Evolutionary conservation across 352 stramenopile species (phyloP).

Genomic region (Globisporangium mamillatum): DNA sequence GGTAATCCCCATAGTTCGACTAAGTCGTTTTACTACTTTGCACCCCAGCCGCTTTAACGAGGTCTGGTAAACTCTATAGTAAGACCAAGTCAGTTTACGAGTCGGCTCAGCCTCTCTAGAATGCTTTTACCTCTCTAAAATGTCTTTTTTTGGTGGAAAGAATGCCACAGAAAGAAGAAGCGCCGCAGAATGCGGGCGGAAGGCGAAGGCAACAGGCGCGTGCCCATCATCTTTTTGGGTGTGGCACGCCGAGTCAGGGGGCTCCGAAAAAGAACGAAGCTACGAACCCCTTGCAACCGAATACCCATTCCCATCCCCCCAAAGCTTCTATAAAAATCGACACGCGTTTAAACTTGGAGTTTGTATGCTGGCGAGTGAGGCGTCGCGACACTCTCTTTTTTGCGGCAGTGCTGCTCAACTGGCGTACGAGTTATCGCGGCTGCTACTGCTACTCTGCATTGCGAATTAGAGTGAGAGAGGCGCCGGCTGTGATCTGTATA

Average conservation of each 20-base stretch:
- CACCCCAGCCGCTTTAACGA: not conserved
- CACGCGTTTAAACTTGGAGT: conserved; percentile 8
- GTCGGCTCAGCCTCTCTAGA: not conserved
- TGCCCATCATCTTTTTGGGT: not conserved
- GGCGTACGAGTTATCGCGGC: not conserved
- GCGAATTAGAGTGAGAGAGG: too few relatives aligned
- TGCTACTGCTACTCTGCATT: too few relatives aligned
- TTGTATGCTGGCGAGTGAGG: conserved; percentile 1
- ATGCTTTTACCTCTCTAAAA: too few relatives aligned
- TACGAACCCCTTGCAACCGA: not conserved
- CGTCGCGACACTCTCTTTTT: not conserved
- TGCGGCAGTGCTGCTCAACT: not conserved
- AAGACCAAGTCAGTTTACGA: not conserved
- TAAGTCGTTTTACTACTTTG: not conserved
- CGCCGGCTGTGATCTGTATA: too few relatives aligned
- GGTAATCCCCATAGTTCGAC: not conserved
- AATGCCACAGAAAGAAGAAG: not conserved
- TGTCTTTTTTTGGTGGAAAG: not conserved
- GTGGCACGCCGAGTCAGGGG: conserved; percentile 15
- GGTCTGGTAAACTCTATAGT: not conserved
- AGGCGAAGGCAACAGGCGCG: not conserved
- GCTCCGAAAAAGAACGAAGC: not conserved
- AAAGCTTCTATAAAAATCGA: conserved; percentile 17
- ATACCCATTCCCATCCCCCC: not conserved
- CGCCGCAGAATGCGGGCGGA: not conserved